Percentiles rank a stretch among this genome's conserved stretches.
Evolutionary conservation across 371 early-diverging fungal species (phyloP).

Genomic region (Synchytrium microbalum): DNA sequence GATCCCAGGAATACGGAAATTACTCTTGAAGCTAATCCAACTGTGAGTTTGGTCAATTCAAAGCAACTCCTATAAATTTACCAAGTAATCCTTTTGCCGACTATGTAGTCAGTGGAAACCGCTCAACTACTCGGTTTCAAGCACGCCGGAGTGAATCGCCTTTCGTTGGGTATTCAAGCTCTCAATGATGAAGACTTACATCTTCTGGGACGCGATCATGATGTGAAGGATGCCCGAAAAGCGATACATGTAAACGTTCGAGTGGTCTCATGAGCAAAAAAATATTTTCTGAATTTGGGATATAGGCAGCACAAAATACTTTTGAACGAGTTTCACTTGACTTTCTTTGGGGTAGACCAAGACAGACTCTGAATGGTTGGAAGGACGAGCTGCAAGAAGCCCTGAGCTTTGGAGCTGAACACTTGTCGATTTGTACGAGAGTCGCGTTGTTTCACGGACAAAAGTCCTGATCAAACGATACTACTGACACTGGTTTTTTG

Average conservation of each 20-base stretch:
- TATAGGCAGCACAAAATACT: conserved; percentile 44
- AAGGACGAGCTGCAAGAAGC: conserved; percentile 47
- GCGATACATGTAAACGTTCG: conserved; percentile 11
- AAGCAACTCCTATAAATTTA: background rate
- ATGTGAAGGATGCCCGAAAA: conserved; percentile 41
- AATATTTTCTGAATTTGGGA: too few relatives aligned
- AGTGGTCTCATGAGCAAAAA: too few relatives aligned
- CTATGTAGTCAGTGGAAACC: conserved; percentile 40
- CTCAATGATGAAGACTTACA: conserved; percentile 47
- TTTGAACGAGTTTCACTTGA: conserved; percentile 71
- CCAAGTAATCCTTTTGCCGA: background rate
- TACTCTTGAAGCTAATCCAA: conserved; percentile 51
- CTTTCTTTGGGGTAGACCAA: conserved; percentile 76
- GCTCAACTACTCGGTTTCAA: conserved; percentile 37
- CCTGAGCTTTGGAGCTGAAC: background rate
- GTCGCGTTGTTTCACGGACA: background rate
- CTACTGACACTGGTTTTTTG: too few relatives aligned
- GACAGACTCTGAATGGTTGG: conserved; percentile 62
- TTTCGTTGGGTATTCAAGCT: conserved; percentile 64
- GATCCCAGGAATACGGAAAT: conserved; percentile 20
- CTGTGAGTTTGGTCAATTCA: conserved; percentile 31
- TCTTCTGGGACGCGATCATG: conserved; percentile 65
- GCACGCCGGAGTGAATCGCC: conserved; percentile 64
- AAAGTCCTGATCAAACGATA: too few relatives aligned
- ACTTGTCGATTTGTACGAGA: background rate